These are phyloP conservation scores for Ophiorrhiza pumila DNA, from an alignment of 257 asterid species.

Conservation along the genomic window DNA sequence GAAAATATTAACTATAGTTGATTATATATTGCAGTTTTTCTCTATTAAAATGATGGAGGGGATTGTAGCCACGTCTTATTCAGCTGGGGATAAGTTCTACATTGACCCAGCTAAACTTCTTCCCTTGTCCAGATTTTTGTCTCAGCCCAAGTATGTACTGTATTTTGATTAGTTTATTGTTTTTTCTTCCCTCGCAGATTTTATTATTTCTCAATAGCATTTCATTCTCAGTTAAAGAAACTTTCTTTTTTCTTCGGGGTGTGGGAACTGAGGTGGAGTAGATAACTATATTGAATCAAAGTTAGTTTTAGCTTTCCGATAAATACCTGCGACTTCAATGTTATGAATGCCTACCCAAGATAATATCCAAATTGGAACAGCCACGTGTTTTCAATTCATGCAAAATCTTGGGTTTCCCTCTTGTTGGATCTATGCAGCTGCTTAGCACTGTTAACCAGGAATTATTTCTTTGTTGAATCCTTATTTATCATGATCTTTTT, in stretches of 20 bases:
- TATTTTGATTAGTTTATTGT: not conserved
- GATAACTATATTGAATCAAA: not conserved
- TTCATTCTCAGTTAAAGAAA: too few relatives aligned
- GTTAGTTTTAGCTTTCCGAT: not conserved
- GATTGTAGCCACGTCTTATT: constrained; percentile 77
- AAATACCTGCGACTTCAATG: not conserved
- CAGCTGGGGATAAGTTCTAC: constrained; percentile 82
- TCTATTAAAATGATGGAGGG: constrained; percentile 91
- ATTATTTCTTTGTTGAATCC: not conserved
- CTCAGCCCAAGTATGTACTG: constrained; percentile 70
- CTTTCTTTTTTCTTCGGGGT: too few relatives aligned
- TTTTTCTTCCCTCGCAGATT: not conserved
- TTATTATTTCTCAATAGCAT: not conserved
- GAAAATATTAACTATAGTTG: too few relatives aligned
- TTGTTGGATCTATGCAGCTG: not conserved
- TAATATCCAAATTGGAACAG: too few relatives aligned
- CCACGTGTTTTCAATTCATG: not conserved
- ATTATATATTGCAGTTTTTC: constrained; percentile 43
- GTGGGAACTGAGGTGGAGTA: too few relatives aligned
- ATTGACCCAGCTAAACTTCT: constrained; percentile 91
- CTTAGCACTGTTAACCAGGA: not conserved
- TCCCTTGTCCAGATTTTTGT: constrained; percentile 74
- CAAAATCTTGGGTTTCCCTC: not conserved
- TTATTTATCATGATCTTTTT: not conserved
- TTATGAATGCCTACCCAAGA: too few relatives aligned